Percentiles rank a stretch among this genome's conserved stretches.
phyloP scores from a whole-genome alignment of 2,329 filamentous ascomycete species.

The Penicillium sp. region DNA sequence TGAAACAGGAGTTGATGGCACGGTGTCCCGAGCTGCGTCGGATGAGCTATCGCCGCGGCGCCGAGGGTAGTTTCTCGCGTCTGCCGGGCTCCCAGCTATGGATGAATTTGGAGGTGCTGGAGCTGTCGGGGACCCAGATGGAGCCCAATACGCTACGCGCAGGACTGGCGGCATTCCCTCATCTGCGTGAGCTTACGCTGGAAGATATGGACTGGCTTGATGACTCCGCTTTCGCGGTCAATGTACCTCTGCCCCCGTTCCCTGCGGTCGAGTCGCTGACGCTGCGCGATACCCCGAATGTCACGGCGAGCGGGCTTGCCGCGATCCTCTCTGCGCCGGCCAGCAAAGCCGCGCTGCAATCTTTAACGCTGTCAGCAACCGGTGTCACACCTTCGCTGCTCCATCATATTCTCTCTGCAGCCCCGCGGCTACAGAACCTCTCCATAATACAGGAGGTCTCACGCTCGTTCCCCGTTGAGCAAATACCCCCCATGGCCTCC shows the following conservation, averaged over 20 bases:
- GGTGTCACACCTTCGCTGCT: conserved; percentile 57
- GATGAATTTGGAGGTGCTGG: conserved; percentile 45
- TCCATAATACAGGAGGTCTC: conserved; percentile 59
- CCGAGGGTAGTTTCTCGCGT: conserved; percentile 74
- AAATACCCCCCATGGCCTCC: conserved; percentile 67
- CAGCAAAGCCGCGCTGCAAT: conserved; percentile 62
- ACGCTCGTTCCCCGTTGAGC: conserved; percentile 58
- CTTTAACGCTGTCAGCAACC: conserved; percentile 71
- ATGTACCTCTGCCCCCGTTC: conserved; percentile 68
- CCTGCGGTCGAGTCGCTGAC: conserved; percentile 74
- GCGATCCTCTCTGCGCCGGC: conserved; percentile 66
- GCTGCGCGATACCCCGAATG: conserved; percentile 68
- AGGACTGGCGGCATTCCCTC: conserved; percentile 67
- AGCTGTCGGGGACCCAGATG: conserved; percentile 40
- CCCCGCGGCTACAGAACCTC: conserved; percentile 49
- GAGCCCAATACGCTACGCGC: conserved; percentile 59
- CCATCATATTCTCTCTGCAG: conserved; percentile 44
- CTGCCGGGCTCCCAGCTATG: conserved; percentile 59
- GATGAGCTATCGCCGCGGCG: conserved; percentile 80
- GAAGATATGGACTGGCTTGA: conserved; percentile 69
- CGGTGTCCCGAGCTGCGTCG: conserved; percentile 82
- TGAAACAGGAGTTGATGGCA: conserved; percentile 82
- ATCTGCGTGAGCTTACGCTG: conserved; percentile 74
- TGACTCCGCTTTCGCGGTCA: conserved; percentile 73
- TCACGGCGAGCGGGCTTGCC: conserved; percentile 72